Base-by-base conservation (phyloP, 768 basidiomycete genomes). In the Mrakia blollopis region DNA sequence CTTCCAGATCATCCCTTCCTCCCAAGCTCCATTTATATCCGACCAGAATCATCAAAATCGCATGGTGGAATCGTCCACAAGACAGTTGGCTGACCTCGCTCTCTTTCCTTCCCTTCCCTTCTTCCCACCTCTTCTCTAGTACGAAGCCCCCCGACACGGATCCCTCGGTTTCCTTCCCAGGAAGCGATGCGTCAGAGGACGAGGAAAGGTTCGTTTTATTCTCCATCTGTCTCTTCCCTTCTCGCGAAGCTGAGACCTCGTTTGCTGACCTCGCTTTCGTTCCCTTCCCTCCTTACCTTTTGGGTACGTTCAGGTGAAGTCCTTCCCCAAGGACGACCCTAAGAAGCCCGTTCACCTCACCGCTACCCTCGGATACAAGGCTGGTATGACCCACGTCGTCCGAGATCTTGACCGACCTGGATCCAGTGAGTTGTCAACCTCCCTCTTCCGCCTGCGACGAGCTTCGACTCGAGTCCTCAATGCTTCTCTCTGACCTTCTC, bases 291-390 rank as follows among this genome's bases (percentile, higher is more conserved):
- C 44, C 73, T 23, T 68, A 18, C 21, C 18, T 52, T 25, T 14
- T 68, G 62, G 73, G 9, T 2, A 18, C 37, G 2, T 39, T 35
- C 39, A 94, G 88, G 94, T 98, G 86, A 99, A 99, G 90, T 90
- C 94, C 80, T 99, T 98, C 91, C 97, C 97, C 83, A 94, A 90
- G 96, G 97, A 99, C 90, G 96, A 99, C 88, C 90, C 94, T 86
- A 98, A 94, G 88, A 97, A 97, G 86, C 94, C 93, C 76, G 94
- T 96, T 78, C 97, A 99, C 87, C 88, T 99, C 86, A 99, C 97
- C 82, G 97, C 97, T 80, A 87, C 91, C 84, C 89, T 99, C 90
- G 97, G 96, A 81, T 99, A 98, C 91, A 99, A 99, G 89, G 97
- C 97, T 80, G 97, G 97, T 82, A 98, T 98, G 96, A 98, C 94